Evolutionary conservation across 2,329 filamentous ascomycete species (phyloP).

Genomic region (Nothophoma quercina): DNA sequence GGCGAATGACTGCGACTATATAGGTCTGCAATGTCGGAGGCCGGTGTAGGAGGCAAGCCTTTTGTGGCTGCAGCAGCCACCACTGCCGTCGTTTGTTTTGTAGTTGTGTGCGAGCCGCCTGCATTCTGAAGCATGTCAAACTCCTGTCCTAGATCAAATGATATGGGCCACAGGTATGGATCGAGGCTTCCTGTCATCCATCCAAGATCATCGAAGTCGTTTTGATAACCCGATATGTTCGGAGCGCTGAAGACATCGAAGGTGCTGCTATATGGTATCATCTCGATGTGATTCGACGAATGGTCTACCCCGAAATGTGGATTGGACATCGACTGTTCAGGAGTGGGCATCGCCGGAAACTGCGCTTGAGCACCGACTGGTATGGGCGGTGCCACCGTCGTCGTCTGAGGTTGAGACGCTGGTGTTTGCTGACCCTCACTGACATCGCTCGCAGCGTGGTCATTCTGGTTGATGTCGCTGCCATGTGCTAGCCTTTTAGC

Average conservation of each 20-base stretch:
- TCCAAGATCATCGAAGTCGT: background rate
- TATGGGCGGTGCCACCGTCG: background rate
- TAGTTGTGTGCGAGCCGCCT: too few species aligned
- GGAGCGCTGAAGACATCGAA: background rate
- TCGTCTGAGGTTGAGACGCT: background rate
- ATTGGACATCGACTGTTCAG: background rate
- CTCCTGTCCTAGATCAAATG: background rate
- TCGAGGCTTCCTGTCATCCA: background rate
- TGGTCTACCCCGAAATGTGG: too few species aligned
- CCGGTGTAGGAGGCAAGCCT: background rate
- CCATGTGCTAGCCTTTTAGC: background rate
- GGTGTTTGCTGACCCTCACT: background rate
- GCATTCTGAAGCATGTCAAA: background rate
- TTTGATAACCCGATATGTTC: background rate
- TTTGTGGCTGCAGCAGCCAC: background rate
- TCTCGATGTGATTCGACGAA: background rate
- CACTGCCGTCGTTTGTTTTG: background rate
- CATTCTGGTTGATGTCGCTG: background rate
- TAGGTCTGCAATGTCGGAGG: conserved; percentile 6
- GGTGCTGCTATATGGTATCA: background rate
- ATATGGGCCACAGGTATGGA: background rate
- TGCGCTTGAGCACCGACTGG: background rate
- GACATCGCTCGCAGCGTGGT: background rate
- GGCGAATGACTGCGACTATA: conserved; percentile 4
- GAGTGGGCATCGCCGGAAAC: background rate